phyloP scores from a whole-genome alignment of 2,329 filamentous ascomycete species.

The Sarocladium kiliense region DNA sequence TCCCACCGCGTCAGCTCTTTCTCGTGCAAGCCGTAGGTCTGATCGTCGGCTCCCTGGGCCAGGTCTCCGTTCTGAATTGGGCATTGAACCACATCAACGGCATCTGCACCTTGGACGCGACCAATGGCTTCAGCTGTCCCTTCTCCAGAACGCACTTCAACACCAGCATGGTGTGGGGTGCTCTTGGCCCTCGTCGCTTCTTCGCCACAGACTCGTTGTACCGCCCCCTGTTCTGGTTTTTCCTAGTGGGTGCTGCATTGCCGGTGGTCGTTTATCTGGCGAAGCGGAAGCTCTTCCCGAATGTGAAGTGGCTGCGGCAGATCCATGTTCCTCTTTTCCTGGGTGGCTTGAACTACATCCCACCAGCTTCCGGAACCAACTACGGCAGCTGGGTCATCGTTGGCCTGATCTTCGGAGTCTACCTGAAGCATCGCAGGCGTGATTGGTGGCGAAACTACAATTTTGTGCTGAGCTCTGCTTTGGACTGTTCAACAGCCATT shows the following conservation, averaged over 20 bases:
- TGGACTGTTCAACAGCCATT: constrained; percentile 26
- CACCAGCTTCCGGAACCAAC: constrained; percentile 26
- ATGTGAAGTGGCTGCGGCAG: not conserved
- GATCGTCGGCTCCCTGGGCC: constrained; percentile 37
- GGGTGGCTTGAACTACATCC: constrained; percentile 26
- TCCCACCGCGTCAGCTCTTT: constrained; percentile 40
- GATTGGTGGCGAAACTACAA: constrained; percentile 27
- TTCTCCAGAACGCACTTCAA: constrained; percentile 38
- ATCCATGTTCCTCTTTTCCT: constrained; percentile 25
- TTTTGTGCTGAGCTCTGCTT: constrained; percentile 25
- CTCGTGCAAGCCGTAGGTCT: constrained; percentile 36
- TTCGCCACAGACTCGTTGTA: not conserved
- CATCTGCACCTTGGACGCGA: constrained; percentile 40
- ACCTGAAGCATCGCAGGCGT: constrained; percentile 18
- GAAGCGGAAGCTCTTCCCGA: not conserved
- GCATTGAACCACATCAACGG: constrained; percentile 38
- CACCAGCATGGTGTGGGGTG: constrained; percentile 1
- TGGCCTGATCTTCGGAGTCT: constrained; percentile 21
- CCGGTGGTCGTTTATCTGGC: not conserved
- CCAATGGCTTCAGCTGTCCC: constrained; percentile 40
- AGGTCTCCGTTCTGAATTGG: constrained; percentile 33
- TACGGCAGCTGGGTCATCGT: constrained; percentile 26
- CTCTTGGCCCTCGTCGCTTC: not conserved
- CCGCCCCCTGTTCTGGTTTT: constrained; percentile 2
- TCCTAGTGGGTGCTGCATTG: not conserved